Evolutionary conservation across 2,329 filamentous ascomycete genomes (phyloP).

Genomic region (Phaeosphaeria sp.): DNA sequence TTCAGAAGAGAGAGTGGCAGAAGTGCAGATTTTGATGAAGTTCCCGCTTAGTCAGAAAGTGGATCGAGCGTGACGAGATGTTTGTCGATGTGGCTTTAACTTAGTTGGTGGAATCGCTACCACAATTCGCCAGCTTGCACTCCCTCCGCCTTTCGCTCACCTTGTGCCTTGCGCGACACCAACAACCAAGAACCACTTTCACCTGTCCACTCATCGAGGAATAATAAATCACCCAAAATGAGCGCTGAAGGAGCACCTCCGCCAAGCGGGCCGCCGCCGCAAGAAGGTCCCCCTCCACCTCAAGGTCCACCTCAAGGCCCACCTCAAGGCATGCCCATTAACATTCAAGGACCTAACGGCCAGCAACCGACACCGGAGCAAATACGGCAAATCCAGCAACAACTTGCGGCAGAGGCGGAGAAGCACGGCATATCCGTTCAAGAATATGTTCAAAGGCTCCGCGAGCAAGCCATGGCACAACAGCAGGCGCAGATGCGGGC

Average conservation of each 20-base stretch:
- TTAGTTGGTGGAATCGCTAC: conserved; percentile 8
- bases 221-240: conserved; percentile 18
- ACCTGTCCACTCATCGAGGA: conserved; percentile 2
- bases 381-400: conserved; percentile 81
- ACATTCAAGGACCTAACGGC: conserved; percentile 39
- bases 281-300: neutral
- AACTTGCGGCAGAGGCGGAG: conserved; percentile 81
- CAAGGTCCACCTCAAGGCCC: conserved; percentile 20
- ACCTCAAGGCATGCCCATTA: conserved; percentile 21
- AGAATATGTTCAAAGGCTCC: conserved; percentile 72
- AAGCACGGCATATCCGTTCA: conserved; percentile 85
- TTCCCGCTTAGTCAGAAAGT: conserved; percentile 11
- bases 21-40: conserved; percentile 9
- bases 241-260: conserved; percentile 25
- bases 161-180: neutral
- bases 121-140: neutral
- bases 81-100: conserved; percentile 25
- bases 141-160: neutral
- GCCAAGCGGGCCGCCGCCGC: conserved; percentile 18
- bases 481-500: conserved; percentile 53
- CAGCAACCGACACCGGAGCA: conserved; percentile 79
- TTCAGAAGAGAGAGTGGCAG: neutral
- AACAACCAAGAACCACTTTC: neutral
- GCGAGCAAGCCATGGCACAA: conserved; percentile 62
- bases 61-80: conserved; percentile 6